Percentiles rank a stretch among this genome's conserved stretches.
These are phyloP conservation scores for Glycine soja DNA, from an alignment of 306 rosid species.

Conservation along the genomic window DNA sequence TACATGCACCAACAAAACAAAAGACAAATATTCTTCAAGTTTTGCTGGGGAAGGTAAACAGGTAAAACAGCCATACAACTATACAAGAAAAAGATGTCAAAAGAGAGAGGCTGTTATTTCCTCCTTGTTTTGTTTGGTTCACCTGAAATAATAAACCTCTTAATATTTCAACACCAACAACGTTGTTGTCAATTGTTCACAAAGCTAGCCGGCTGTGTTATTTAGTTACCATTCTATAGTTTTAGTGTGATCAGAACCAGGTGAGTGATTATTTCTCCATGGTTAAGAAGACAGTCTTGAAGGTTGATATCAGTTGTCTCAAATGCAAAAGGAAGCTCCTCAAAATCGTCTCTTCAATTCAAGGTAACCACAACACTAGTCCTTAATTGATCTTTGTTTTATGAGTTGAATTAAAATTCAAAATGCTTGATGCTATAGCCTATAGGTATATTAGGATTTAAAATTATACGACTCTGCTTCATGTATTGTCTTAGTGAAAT, in stretches of 20 bases:
- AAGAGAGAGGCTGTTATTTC: background rate
- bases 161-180: constrained; percentile 9
- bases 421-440: background rate
- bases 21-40: constrained; percentile 38
- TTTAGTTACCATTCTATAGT: background rate
- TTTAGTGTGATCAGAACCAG: constrained; percentile 5
- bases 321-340: constrained; percentile 68
- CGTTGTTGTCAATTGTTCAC: background rate
- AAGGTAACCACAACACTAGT: constrained; percentile 53
- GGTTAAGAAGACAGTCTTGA: constrained; percentile 64
- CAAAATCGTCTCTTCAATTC: constrained; percentile 60
- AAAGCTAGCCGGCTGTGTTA: background rate
- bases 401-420: background rate
- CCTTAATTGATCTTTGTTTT: background rate
- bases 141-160: constrained; percentile 19
- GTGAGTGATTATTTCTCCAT: constrained; percentile 45
- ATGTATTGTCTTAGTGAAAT: too few species aligned
- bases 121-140: constrained; percentile 42
- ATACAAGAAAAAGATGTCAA: background rate
- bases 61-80: background rate
- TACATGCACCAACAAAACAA: constrained; percentile 14
- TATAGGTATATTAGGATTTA: too few species aligned
- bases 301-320: constrained; percentile 59
- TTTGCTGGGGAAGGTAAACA: constrained; percentile 25
- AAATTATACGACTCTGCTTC: background rate